A percentile compares a stretch with the other conserved stretches of the same genome.
Conservation (phyloP, 2,329 filamentous ascomycete genomes). For the Aspergillus puulaauensis region DNA sequence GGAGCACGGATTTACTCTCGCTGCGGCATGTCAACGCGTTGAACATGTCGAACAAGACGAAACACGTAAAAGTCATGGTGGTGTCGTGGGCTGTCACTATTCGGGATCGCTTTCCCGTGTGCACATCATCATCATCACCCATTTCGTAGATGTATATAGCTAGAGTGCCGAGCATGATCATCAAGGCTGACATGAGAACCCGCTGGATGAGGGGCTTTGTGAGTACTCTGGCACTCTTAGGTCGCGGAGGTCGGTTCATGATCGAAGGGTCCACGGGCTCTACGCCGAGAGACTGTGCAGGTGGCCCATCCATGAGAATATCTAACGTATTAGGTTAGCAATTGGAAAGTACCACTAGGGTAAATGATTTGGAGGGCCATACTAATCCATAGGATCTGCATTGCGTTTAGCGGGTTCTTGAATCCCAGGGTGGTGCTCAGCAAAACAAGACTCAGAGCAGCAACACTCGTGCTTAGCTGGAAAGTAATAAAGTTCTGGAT, state of each 20-base stretch:
- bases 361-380: slow-evolving; percentile 37
- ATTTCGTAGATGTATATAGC: slow-evolving; percentile 90
- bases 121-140: slow-evolving; percentile 60
- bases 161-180: slow-evolving; percentile 93
- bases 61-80: slow-evolving; percentile 99
- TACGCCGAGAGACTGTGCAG: slow-evolving; percentile 93
- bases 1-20: slow-evolving; percentile 82
- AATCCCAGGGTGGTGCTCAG: slow-evolving; percentile 90
- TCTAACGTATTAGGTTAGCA: slow-evolving; percentile 56
- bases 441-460: slow-evolving; percentile 85
- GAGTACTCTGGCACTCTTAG: slow-evolving; percentile 85
- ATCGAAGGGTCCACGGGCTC: slow-evolving; percentile 92
- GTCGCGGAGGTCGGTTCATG: slow-evolving; percentile 85
- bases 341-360: neutral
- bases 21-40: slow-evolving; percentile 92
- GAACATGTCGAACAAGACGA: slow-evolving; percentile 99
- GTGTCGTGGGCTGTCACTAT: slow-evolving; percentile 89
- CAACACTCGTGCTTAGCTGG: slow-evolving; percentile 94
- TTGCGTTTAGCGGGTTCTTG: slow-evolving; percentile 93
- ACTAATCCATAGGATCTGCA: slow-evolving; percentile 99
- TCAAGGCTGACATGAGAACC: slow-evolving; percentile 79
- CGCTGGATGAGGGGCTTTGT: slow-evolving; percentile 78
- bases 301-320: slow-evolving; percentile 98
- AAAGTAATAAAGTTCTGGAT: slow-evolving; percentile 99
- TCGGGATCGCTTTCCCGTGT: slow-evolving; percentile 46